Conservation (phyloP, 202 grass and related monocot species). For the Zizania palustris region DNA sequence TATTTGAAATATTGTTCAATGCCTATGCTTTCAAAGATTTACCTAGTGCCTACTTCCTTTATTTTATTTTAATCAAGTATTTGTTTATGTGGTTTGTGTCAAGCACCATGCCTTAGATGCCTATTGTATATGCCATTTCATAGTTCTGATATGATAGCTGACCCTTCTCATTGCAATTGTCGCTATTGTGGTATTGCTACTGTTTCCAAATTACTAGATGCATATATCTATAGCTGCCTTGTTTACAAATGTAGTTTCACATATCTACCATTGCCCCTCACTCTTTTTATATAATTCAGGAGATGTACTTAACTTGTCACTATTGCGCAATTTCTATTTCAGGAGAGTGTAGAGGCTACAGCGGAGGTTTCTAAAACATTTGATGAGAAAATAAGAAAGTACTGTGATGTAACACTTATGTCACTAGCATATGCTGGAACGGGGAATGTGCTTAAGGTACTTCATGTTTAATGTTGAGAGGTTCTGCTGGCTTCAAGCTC, state of each 20-base stretch:
- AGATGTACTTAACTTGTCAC: slow-evolving; percentile 15
- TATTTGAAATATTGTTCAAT: slow-evolving; percentile 21
- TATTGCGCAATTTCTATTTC: slow-evolving; percentile 41
- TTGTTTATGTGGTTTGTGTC: background rate
- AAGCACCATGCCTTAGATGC: background rate
- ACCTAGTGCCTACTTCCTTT: background rate
- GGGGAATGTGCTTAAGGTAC: slow-evolving; percentile 97
- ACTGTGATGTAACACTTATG: slow-evolving; percentile 94
- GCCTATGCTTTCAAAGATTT: slow-evolving; percentile 22
- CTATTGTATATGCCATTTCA: background rate
- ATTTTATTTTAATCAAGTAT: background rate
- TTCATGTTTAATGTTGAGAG: background rate
- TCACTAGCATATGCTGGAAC: slow-evolving; percentile 98
- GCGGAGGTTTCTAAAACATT: slow-evolving; percentile 97
- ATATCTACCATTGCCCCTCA: background rate
- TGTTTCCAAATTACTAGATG: slow-evolving; percentile 23
- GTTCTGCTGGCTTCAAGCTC: slow-evolving; percentile 3
- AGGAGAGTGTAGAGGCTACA: slow-evolving; percentile 90
- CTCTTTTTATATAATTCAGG: background rate
- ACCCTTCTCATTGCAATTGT: background rate
- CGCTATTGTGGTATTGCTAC: background rate
- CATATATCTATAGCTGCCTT: background rate
- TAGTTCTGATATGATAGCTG: background rate
- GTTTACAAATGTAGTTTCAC: background rate
- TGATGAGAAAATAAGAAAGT: slow-evolving; percentile 98